These are phyloP conservation scores for Penicillium sp. DNA, from an alignment of 2,329 filamentous ascomycete genomes.

Conservation along the genomic window DNA sequence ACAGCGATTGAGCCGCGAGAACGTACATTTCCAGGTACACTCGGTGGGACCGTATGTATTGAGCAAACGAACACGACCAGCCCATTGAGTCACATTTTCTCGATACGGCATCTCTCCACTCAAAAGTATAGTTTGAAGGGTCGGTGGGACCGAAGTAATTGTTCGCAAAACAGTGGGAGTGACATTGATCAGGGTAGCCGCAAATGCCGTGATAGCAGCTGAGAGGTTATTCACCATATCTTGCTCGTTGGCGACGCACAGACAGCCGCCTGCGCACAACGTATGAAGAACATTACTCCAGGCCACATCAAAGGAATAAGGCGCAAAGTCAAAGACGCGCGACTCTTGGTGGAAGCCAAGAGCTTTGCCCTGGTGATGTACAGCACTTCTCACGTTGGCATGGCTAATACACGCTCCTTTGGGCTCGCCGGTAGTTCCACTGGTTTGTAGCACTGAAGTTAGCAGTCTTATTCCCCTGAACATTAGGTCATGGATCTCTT, in stretches of 20 bases:
- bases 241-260: background rate
- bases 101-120: slow-evolving; percentile 1
- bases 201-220: background rate
- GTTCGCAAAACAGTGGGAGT: background rate
- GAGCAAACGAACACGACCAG: background rate
- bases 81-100: background rate
- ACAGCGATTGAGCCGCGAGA: background rate
- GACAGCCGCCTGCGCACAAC: background rate
- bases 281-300: background rate
- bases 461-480: background rate
- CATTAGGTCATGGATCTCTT: background rate
- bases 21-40: background rate
- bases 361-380: background rate
- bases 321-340: background rate
- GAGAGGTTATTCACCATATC: background rate
- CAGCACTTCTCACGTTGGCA: background rate
- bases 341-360: background rate
- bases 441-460: background rate
- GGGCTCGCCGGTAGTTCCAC: background rate
- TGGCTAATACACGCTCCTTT: background rate
- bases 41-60: background rate
- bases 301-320: slow-evolving; percentile 1
- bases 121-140: background rate
- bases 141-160: background rate
- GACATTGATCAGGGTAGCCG: background rate